These are phyloP conservation scores for Cutaneotrichosporon sp. DNA, from an alignment of 1,284 basidiomycete species.

Conservation along the genomic window DNA sequence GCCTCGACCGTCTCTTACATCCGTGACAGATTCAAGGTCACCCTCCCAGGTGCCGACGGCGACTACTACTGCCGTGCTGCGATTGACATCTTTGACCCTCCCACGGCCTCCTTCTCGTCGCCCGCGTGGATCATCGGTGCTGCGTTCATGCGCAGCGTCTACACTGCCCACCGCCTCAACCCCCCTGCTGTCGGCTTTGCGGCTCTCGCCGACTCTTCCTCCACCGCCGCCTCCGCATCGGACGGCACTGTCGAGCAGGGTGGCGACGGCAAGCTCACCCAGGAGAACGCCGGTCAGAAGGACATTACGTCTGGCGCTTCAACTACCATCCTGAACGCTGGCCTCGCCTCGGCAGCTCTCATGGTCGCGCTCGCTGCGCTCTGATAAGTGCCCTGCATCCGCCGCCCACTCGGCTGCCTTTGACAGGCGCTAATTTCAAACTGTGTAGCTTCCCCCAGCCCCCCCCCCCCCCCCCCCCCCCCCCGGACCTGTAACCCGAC, in stretches of 20 bases:
- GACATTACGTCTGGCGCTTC: background rate
- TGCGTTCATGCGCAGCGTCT: conserved; percentile 75
- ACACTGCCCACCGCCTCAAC: conserved; percentile 73
- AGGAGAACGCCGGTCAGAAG: background rate
- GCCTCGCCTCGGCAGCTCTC: background rate
- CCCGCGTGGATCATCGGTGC: conserved; percentile 57
- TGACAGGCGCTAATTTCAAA: background rate
- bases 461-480: too few relatives aligned
- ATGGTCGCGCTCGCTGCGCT: background rate
- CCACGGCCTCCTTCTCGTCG: background rate
- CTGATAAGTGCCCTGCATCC: background rate
- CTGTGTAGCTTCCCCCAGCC: background rate
- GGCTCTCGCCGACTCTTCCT: conserved; percentile 28
- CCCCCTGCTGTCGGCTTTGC: conserved; percentile 83
- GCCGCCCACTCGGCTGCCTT: background rate
- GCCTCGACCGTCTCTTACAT: conserved; percentile 11
- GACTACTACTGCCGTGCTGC: conserved; percentile 12
- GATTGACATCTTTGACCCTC: conserved; percentile 5
- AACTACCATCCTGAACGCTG: background rate
- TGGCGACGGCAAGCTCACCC: background rate
- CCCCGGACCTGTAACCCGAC: background rate
- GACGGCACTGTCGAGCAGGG: background rate
- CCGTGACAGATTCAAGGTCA: conserved; percentile 1
- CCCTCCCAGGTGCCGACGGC: background rate
- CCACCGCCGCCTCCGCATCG: background rate